A percentile compares a stretch with the other conserved stretches of the same genome.
Evolutionary conservation across 495 filamentous ascomycete genomes (phyloP).

Genomic region (Cudoniella acicularis): DNA sequence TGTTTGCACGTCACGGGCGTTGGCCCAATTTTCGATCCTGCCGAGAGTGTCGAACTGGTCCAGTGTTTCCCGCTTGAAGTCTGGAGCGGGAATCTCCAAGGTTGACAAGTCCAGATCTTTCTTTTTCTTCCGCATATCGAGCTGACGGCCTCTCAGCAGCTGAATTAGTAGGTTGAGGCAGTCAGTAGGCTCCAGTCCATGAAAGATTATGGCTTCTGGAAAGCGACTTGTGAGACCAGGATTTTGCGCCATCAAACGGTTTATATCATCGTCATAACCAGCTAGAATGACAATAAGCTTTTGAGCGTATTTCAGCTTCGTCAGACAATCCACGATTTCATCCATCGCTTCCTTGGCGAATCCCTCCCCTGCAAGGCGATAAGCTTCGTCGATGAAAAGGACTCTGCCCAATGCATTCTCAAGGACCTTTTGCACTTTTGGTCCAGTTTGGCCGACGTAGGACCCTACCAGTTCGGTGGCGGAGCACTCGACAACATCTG

Average conservation of each 20-base stretch:
- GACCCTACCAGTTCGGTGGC: constrained; percentile 37
- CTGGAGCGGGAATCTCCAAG: constrained; percentile 5
- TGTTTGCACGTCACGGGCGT: constrained; percentile 42
- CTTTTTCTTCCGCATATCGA: no score
- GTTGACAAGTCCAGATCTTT: no score
- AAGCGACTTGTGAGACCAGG: constrained; percentile 50
- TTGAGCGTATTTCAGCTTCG: constrained; percentile 50
- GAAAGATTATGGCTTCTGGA: constrained; percentile 45
- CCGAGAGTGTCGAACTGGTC: constrained; percentile 24
- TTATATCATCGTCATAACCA: constrained; percentile 62
- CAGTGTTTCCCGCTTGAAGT: constrained; percentile 15
- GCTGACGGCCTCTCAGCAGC: no score
- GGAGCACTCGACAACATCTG: constrained; percentile 37
- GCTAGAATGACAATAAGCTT: constrained; percentile 66
- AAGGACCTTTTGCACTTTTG: constrained; percentile 54
- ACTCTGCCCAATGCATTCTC: constrained; percentile 58
- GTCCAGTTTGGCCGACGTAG: constrained; percentile 58
- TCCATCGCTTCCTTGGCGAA: constrained; percentile 63
- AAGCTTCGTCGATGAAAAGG: constrained; percentile 63
- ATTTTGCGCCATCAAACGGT: constrained; percentile 51
- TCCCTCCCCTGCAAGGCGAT: constrained; percentile 42
- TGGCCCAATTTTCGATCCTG: constrained; percentile 34
- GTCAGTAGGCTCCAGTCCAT: no score
- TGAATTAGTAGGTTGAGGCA: no score
- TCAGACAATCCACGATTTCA: constrained; percentile 60